Evolutionary conservation across 108 stramenopile genomes (phyloP).

Genomic region (Conticribra guillardii): DNA sequence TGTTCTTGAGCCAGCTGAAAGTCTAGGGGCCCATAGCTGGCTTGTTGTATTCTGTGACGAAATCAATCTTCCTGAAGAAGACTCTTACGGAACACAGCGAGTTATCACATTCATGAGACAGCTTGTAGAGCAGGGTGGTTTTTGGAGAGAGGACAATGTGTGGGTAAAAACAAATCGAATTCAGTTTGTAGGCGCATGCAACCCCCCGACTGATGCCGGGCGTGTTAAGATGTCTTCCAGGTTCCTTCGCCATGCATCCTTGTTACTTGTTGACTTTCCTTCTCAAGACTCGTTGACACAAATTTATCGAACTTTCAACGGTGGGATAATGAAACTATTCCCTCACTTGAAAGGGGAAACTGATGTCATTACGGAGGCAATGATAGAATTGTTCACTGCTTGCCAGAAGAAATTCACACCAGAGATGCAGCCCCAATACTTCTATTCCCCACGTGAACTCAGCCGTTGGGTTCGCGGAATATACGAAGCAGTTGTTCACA

Average conservation of each 20-base stretch:
- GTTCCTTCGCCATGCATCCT: conserved; percentile 95
- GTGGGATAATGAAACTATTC: conserved; percentile 95
- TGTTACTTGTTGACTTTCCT: conserved; percentile 98
- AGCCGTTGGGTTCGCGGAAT: conserved; percentile 97
- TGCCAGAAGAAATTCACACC: conserved; percentile 91
- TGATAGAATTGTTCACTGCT: conserved; percentile 95
- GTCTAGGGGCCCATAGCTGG: conserved; percentile 82
- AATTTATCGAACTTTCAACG: conserved; percentile 96
- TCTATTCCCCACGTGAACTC: conserved; percentile 98
- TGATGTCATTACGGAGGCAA: conserved; percentile 93
- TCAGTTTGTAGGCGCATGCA: conserved; percentile 98
- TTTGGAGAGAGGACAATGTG: conserved; percentile 93
- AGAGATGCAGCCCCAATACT: conserved; percentile 94
- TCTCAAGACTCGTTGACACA: conserved; percentile 89
- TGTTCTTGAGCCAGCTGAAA: conserved; percentile 79
- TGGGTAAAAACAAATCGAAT: conserved; percentile 95
- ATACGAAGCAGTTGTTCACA: conserved; percentile 89
- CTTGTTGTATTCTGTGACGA: conserved; percentile 99
- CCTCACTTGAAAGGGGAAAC: conserved; percentile 92
- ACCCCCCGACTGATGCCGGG: conserved; percentile 98
- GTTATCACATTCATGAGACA: conserved; percentile 98
- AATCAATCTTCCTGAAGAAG: conserved; percentile 96
- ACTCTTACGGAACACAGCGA: conserved; percentile 95
- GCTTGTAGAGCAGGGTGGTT: conserved; percentile 97
- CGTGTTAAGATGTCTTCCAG: conserved; percentile 90